phyloP scores from a whole-genome alignment of 2,329 filamentous ascomycete species.

The Monilinia aucupariae region DNA sequence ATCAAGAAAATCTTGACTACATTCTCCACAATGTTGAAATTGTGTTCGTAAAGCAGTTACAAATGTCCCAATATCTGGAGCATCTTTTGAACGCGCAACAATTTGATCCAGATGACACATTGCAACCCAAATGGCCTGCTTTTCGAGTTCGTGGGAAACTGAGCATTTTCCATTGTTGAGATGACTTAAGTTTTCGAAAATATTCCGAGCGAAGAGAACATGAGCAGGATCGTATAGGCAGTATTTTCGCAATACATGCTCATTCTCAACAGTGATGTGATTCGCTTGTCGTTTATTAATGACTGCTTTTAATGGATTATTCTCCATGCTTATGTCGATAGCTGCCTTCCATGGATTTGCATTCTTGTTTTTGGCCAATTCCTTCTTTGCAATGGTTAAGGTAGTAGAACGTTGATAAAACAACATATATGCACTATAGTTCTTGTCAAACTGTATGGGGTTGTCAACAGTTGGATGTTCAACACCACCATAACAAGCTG shows the following conservation, averaged over 20 bases:
- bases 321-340: constrained; percentile 11
- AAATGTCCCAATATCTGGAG: constrained; percentile 55
- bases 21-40: constrained; percentile 47
- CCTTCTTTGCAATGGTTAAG: constrained; percentile 49
- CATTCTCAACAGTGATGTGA: constrained; percentile 68
- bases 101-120: constrained; percentile 70
- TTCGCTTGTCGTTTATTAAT: constrained; percentile 45
- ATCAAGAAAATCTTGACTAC: constrained; percentile 53
- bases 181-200: constrained; percentile 53
- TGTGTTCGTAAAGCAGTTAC: constrained; percentile 47
- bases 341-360: background rate
- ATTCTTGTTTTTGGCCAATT: constrained; percentile 33
- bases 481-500: constrained; percentile 72
- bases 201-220: constrained; percentile 56
- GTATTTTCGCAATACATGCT: constrained; percentile 66
- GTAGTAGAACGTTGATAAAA: constrained; percentile 83
- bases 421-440: constrained; percentile 91
- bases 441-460: constrained; percentile 55
- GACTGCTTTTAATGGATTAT: constrained; percentile 43
- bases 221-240: constrained; percentile 73
- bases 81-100: constrained; percentile 64
- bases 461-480: constrained; percentile 48
- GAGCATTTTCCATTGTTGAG: constrained; percentile 47
- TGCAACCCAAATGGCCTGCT: constrained; percentile 48
- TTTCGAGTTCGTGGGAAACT: constrained; percentile 43